A percentile compares a stretch with the other conserved stretches of the same genome.
Evolutionary conservation across 2,329 filamentous ascomycete species (phyloP).

Genomic region (Phialemoniopsis sp.): DNA sequence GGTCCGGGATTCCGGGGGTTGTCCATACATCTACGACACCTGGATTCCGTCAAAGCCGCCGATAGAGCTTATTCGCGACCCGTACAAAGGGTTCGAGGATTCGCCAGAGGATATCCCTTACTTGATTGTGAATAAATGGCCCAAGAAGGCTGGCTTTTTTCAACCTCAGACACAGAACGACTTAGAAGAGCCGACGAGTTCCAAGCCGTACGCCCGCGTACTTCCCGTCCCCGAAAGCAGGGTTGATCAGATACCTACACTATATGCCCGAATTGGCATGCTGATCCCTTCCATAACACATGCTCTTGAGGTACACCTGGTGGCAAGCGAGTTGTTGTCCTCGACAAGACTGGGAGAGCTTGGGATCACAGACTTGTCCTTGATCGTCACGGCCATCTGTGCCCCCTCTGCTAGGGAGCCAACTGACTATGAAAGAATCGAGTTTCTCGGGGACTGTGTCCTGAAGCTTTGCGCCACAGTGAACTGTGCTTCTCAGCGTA

Average conservation of each 20-base stretch:
- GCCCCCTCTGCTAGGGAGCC: conserved; percentile 55
- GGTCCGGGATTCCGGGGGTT: conserved; percentile 28
- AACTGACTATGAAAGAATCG: conserved; percentile 75
- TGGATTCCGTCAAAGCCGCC: conserved; percentile 40
- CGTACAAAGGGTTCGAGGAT: conserved; percentile 27
- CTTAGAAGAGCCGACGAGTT: conserved; percentile 15
- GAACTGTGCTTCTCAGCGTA: conserved; percentile 54
- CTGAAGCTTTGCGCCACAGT: conserved; percentile 71
- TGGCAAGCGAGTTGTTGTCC: conserved; percentile 56
- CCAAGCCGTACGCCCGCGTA: conserved; percentile 36
- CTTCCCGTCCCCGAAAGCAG: conserved; percentile 43
- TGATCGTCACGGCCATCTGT: conserved; percentile 67
- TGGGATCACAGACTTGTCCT: conserved; percentile 44
- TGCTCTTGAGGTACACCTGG: conserved; percentile 59
- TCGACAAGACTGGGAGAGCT: conserved; percentile 47
- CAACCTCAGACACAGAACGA: conserved; percentile 25
- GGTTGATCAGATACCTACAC: conserved; percentile 41
- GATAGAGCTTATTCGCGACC: conserved; percentile 28
- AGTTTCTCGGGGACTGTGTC: conserved; percentile 82
- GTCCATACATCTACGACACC: conserved; percentile 36
- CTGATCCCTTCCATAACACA: conserved; percentile 72
- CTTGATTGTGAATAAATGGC: conserved; percentile 42
- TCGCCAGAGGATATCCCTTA: conserved; percentile 42
- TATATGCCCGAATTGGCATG: conserved; percentile 46
- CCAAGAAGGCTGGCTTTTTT: conserved; percentile 56